A percentile compares a stretch with the other conserved stretches of the same genome.
phyloP scores from a whole-genome alignment of 176 grass and related monocot species.

The Canna indica region DNA sequence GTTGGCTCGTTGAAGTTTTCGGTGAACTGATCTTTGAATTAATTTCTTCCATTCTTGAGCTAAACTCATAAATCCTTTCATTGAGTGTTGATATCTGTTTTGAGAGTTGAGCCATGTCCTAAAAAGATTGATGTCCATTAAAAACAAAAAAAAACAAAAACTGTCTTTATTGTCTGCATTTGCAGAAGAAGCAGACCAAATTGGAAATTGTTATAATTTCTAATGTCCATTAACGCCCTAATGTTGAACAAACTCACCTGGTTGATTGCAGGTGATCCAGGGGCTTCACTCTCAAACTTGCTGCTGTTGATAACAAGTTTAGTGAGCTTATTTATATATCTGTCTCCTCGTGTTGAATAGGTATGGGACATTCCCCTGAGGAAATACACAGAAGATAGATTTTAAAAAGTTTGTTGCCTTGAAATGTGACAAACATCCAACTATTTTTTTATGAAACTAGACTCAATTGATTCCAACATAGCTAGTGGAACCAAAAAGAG shows the following conservation, averaged over 20 bases:
- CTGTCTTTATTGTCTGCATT: not conserved
- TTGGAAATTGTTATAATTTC: conserved; percentile 8
- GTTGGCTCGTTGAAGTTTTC: conserved; percentile 66
- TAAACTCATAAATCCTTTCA: conserved; percentile 97
- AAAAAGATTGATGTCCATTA: conserved; percentile 14
- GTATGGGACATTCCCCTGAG: conserved; percentile 73
- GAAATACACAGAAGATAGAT: conserved; percentile 17
- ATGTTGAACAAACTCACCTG: conserved; percentile 30
- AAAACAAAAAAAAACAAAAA: not conserved
- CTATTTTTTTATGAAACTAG: not conserved
- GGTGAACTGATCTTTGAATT: conserved; percentile 61
- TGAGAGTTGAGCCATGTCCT: conserved; percentile 75
- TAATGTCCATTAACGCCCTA: not conserved
- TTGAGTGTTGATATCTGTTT: conserved; percentile 88
- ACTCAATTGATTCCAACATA: not conserved
- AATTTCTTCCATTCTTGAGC: conserved; percentile 76
- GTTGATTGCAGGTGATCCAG: conserved; percentile 50
- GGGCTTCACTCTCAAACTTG: conserved; percentile 44
- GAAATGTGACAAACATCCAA: not conserved
- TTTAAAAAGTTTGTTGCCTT: conserved; percentile 13
- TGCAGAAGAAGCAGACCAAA: conserved; percentile 1
- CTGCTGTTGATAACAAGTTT: conserved; percentile 55
- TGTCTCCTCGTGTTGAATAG: conserved; percentile 68
- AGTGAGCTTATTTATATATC: conserved; percentile 64
- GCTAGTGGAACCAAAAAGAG: not conserved